Percentiles rank a stretch among this genome's conserved stretches.
Evolutionary conservation across 257 asterid genomes (phyloP).

Genomic region (Datura wrightii): DNA sequence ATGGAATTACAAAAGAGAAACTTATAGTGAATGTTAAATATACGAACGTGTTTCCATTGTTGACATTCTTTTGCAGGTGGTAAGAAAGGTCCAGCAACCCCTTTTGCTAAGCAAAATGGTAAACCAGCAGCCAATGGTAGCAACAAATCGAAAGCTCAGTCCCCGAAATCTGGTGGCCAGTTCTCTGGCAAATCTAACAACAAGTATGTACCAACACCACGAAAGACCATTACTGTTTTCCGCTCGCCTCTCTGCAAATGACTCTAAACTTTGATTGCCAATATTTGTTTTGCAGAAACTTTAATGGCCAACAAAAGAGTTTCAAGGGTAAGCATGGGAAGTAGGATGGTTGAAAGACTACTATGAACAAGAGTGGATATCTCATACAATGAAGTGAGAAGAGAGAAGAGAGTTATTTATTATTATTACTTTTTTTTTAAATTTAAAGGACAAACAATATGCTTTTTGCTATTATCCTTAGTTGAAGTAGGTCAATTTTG

Average conservation of each 20-base stretch:
- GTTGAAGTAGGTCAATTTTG: background rate
- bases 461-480: background rate
- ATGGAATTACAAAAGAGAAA: too few relatives aligned
- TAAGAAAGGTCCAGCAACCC: slow-evolving; percentile 30
- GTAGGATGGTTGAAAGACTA: background rate
- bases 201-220: background rate
- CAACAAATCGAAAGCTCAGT: background rate
- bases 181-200: slow-evolving; percentile 31
- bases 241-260: background rate
- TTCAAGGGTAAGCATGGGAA: slow-evolving; percentile 28
- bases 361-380: background rate
- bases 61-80: background rate
- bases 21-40: background rate
- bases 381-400: background rate
- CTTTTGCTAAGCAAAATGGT: slow-evolving; percentile 21
- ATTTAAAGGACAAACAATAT: background rate
- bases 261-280: background rate
- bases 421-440: background rate
- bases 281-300: slow-evolving; percentile 1
- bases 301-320: slow-evolving; percentile 23
- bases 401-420: background rate
- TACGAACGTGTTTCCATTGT: background rate
- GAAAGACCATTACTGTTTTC: background rate
- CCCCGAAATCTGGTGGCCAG: slow-evolving; percentile 46
- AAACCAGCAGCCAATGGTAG: slow-evolving; percentile 23